A percentile compares a stretch with the other conserved stretches of the same genome.
Evolutionary conservation across 352 stramenopile species (phyloP).

Genomic region (Pythium myriotylum): DNA sequence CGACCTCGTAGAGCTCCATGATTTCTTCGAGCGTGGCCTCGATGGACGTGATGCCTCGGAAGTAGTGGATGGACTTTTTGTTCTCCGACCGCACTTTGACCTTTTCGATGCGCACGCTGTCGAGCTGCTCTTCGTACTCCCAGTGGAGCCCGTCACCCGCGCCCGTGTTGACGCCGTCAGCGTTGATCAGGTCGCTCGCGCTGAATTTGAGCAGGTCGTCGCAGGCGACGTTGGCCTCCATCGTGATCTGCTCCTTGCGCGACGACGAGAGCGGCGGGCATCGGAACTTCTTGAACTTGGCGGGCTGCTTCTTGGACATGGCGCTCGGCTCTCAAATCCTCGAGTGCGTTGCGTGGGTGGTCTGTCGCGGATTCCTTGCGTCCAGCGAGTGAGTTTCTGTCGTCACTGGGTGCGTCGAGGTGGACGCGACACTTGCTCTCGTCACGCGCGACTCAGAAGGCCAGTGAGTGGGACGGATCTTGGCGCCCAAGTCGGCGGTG

Average conservation of each 20-base stretch:
- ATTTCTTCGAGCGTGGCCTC: slow-evolving; percentile 70
- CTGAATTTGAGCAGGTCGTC: slow-evolving; percentile 80
- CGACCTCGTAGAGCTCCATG: slow-evolving; percentile 75
- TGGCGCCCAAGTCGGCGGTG: no score
- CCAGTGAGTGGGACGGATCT: no score
- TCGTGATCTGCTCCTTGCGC: slow-evolving; percentile 65
- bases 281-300: slow-evolving; percentile 80
- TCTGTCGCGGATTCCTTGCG: no score
- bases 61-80: slow-evolving; percentile 74
- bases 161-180: background rate
- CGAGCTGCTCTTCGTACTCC: slow-evolving; percentile 73
- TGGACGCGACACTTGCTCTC: no score
- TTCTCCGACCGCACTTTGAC: slow-evolving; percentile 63
- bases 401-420: no score
- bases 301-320: slow-evolving; percentile 48
- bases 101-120: slow-evolving; percentile 76
- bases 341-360: no score
- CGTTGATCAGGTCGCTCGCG: slow-evolving; percentile 46
- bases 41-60: slow-evolving; percentile 67
- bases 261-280: slow-evolving; percentile 67
- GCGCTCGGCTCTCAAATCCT: background rate
- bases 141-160: slow-evolving; percentile 57
- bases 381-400: no score
- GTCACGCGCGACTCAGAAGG: no score
- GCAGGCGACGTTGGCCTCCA: slow-evolving; percentile 74